Base-by-base conservation (phyloP, 1,139 yeast species). In the Zygoascus sp. region DNA sequence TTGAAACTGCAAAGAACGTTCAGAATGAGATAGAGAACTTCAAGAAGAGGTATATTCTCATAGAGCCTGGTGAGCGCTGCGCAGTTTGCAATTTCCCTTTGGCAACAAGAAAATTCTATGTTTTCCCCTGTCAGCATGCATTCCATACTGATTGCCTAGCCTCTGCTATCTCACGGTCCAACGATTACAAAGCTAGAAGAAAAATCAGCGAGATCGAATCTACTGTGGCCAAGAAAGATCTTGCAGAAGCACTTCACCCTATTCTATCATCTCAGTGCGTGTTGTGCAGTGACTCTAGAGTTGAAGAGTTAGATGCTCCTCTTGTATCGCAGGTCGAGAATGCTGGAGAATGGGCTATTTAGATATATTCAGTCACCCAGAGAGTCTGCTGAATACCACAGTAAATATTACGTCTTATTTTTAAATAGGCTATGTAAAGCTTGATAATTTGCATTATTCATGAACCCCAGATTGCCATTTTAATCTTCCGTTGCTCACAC, bases 101-200 rank as follows among this genome's bases (percentile, higher is more conserved):
- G 41, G 76, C 88, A 2, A 76, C 81, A 3, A 77, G 90, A 49
- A 82, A 83, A 58, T 90, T 89, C 59, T 74, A 84, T 44, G 80
- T 83, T 9, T 92, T 89, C 61, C 96, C 97, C 0, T 92, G 98
- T 61, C 84, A 79, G 51, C 98, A 92, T 65, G 80, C 87, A 6
- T 85, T 86, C 68, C 98, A 94, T 62, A 82, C 83, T 48, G 96
- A 89, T 59, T 94, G 98, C 66, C 66, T 89, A 22, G 76, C 85
- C 4, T 76, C 79, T 49, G 69, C 69, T 32, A 76, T 83, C 36
- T 63, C 83, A 46, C 72, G 74, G 47, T 80, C 84, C 9, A 80
- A 82, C 32, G 88, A 88, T 58, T 83, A 82, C 60, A 75, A 79
- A 42, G 74, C 83, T 51, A 81, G 82, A 58, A 80, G 79, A 59